These are phyloP conservation scores for Graphilbum fragrans DNA, from an alignment of 2,329 filamentous ascomycete genomes.

Conservation along the genomic window DNA sequence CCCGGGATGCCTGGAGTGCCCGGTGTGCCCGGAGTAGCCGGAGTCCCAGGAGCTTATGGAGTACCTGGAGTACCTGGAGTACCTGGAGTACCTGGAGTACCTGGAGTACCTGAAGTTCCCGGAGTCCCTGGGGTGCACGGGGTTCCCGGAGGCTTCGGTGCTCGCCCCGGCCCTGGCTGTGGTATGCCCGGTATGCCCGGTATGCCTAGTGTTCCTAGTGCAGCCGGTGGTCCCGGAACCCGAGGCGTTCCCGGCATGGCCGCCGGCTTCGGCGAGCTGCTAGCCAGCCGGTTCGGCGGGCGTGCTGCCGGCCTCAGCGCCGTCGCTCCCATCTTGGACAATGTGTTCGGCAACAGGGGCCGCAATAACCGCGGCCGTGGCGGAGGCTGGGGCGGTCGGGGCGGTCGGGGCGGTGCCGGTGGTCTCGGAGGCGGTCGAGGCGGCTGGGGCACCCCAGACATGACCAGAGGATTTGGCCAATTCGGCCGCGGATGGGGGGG, in stretches of 20 bases:
- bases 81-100: conserved; percentile 1
- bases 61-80: background rate
- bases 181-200: too few relatives aligned
- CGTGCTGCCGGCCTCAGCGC: background rate
- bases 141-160: too few relatives aligned
- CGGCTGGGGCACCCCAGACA: background rate
- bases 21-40: too few relatives aligned
- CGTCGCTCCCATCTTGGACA: background rate
- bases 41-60: too few relatives aligned
- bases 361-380: background rate
- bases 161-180: too few relatives aligned
- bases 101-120: background rate
- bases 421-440: conserved; percentile 2
- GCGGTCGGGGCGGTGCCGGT: background rate
- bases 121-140: too few relatives aligned
- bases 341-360: conserved; percentile 4
- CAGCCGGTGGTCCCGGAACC: too few relatives aligned
- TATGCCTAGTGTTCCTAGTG: too few relatives aligned
- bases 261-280: background rate
- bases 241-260: background rate
- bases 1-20: too few relatives aligned
- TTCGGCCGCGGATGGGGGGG: background rate
- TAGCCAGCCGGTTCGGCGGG: background rate
- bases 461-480: background rate
- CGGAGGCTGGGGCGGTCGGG: background rate